Base-by-base conservation (phyloP, 768 basidiomycete genomes). In the Jaapia argillacea region DNA sequence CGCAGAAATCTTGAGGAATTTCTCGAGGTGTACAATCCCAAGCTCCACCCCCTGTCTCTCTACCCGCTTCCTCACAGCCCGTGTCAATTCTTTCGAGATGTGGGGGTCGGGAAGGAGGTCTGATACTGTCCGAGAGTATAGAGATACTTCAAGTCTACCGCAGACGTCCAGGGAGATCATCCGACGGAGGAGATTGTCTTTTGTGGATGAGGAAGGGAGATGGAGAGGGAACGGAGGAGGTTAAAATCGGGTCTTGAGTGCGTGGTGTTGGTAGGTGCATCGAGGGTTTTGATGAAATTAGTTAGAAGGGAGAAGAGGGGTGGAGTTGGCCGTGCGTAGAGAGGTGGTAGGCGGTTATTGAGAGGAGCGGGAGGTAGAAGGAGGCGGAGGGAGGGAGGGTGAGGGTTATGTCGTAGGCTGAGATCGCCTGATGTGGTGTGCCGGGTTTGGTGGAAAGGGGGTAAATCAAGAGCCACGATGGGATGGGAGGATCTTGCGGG, bases 401-500 rank as follows among this genome's bases (percentile, higher is more conserved):
- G 46, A 68, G 58, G 3, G 70, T 61, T 20, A 82, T 56, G 41
- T 70, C 50, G 25, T 74, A 51, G 1, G 65, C 61, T 0, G 64
- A 64, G 16, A 60, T 56, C 0, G 75, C 79, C 20, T 81, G 69
- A 13, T 43, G 44, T 1, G 66, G 55, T 0, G 71, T 69, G n/a
- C 54, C 60, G 7, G 78, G 63, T 54, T 68, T 72, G 57, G 66
- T 67, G 3, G 55, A 59, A 13, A 71, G 58, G 33, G 81, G 61
- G 36, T 69, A 66, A 23, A 83, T 57, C 7, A 72, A 54, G n/a
- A 79, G 58, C 79, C 79, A 84, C 0, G 67, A 49, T 0, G 81
- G 80, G 49, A 50, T 4, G 12, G 31, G n/a, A 14, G 14, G 13
- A 5, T 22, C 28, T 16, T 33, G 31, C 10, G 64, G 45, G 2